A percentile compares a stretch with the other conserved stretches of the same genome.
Conservation (phyloP, 148 eudicot genomes). For the Rhododendron henanense region DNA sequence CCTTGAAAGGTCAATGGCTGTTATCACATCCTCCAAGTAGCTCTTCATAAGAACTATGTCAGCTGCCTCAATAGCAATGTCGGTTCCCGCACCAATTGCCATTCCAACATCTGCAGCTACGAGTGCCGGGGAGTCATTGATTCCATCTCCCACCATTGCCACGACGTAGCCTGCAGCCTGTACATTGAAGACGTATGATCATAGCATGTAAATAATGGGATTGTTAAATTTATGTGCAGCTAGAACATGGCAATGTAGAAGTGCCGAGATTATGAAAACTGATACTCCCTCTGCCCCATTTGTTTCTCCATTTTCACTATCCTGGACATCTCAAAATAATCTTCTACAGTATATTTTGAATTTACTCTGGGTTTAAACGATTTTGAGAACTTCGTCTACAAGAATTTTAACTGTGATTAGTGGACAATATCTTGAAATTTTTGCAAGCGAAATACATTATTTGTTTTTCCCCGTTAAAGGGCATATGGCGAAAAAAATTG, state of each 20-base stretch:
- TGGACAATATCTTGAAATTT: not conserved
- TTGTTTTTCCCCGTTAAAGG: not conserved
- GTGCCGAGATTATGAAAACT: not conserved
- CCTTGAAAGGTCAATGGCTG: slow-evolving; percentile 87
- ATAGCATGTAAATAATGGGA: not conserved
- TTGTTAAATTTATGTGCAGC: not conserved
- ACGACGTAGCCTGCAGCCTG: slow-evolving; percentile 75
- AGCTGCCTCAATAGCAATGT: slow-evolving; percentile 97
- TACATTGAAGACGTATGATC: not conserved
- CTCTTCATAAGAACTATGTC: slow-evolving; percentile 89
- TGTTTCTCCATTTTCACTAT: too few relatives aligned
- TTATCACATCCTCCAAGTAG: slow-evolving; percentile 83
- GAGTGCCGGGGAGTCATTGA: slow-evolving; percentile 91
- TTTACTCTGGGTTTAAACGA: too few relatives aligned
- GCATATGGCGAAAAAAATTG: not conserved
- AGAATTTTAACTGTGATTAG: not conserved
- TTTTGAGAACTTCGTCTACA: too few relatives aligned
- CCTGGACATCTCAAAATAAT: too few relatives aligned
- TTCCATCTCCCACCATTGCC: slow-evolving; percentile 98
- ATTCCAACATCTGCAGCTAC: slow-evolving; percentile 94
- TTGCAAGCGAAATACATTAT: not conserved
- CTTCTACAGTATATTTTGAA: too few relatives aligned
- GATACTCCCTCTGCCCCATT: not conserved
- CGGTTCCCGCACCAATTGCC: slow-evolving; percentile 37
- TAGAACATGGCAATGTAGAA: not conserved